Evolutionary conservation across 2,329 filamentous ascomycete species (phyloP), one percentile per base, ranked within the genome.

Genomic region (Pezicula neosporulosa): DNA sequence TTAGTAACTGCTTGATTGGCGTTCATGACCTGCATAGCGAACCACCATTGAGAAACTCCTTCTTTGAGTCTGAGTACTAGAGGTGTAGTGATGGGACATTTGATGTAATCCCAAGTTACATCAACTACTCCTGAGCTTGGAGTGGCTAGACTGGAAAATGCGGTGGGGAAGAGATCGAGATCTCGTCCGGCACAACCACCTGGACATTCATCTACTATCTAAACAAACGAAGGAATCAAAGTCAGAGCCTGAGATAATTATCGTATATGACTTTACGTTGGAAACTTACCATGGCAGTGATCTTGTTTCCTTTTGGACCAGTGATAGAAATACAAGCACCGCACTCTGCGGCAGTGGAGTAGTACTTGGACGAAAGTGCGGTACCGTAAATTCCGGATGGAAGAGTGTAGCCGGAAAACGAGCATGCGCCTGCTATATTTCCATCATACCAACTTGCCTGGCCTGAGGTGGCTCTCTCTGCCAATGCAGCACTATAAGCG

Each of bases 121-220:
- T 18, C 18, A 27, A 44, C 27, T 8, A 27, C 19, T 5, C 42
- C 42, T 4, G n/a, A 10, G 8, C 10, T 16, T 44, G 42, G 42
- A 16, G 9, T 28, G 4, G 42, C 42, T 15, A 44, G 27, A 10
- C 19, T 27, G 3, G 42, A 44, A 19, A 44, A 44, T 12, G 42
- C 42, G 7, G 42, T 8, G 13, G 42, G 21, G 42, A 44, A 44
- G n/a, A 44, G 19, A 16, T 44, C 42, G 19, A 27, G 27, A 15
- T 21, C n/a, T n/a, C 27, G n/a, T 3, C 42, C 42, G 13, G 19
- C 24, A 12, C 42, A 44, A 10, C 42, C 42, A 10, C 42, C 42
- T 7, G 42, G 42, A 28, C 42, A 44, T 44, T 44, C 42, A 30
- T 44, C 42, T 13, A 44, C 42, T 15, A 44, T 30, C 42, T 44